These are phyloP conservation scores for Diaporthe caulivora DNA, from an alignment of 2,329 filamentous ascomycete species.

Conservation along the genomic window DNA sequence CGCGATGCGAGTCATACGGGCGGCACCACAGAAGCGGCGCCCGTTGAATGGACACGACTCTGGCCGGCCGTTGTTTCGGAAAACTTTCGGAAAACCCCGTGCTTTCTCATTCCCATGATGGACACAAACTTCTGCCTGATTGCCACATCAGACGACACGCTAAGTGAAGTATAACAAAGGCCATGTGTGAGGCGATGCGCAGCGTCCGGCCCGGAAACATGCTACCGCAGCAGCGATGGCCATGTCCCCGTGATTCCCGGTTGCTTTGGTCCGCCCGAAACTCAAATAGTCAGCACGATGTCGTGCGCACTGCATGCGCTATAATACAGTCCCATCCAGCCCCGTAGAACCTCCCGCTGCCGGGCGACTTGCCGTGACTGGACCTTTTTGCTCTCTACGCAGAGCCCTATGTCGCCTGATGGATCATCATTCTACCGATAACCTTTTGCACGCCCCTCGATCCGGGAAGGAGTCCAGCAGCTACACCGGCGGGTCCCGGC, in stretches of 20 bases:
- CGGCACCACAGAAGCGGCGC: neutral
- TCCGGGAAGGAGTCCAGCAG: neutral
- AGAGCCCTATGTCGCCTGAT: neutral
- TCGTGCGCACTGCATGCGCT: neutral
- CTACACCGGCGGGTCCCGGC: neutral
- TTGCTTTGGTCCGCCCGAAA: neutral
- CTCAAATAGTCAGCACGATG: neutral
- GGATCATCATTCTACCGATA: neutral
- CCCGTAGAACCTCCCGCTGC: neutral
- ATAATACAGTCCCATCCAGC: neutral
- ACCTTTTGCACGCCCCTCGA: neutral
- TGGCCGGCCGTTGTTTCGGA: neutral
- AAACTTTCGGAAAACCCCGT: too few relatives aligned
- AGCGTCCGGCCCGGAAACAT: neutral
- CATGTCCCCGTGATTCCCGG: neutral
- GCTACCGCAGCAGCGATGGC: neutral
- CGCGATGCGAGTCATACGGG: conserved; percentile 9
- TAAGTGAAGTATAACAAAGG: conserved; percentile 1
- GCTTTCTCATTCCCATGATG: neutral
- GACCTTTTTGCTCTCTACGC: neutral
- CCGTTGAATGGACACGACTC: neutral
- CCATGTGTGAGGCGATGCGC: neutral
- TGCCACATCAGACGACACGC: conserved; percentile 9
- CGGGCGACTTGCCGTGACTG: neutral
- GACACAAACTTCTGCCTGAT: neutral